phyloP scores from a whole-genome alignment of 108 stramenopile species.

The Skeletonema marinoi region DNA sequence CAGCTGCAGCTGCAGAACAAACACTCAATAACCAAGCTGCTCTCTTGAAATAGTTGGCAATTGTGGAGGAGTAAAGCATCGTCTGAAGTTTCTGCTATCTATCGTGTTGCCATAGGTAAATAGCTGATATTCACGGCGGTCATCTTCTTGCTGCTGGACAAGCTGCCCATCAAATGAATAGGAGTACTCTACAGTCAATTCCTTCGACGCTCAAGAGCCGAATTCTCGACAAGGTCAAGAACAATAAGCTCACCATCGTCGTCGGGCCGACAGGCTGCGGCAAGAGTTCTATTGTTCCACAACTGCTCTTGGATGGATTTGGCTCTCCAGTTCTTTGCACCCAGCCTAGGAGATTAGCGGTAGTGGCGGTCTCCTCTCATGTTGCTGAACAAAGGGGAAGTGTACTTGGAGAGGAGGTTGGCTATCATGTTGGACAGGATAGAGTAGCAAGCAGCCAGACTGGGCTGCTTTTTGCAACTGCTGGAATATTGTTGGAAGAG shows the following conservation, averaged over 20 bases:
- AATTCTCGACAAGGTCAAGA: slow-evolving; percentile 25
- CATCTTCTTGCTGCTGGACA: too few relatives aligned
- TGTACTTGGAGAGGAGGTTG: slow-evolving; percentile 43
- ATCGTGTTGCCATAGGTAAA: too few relatives aligned
- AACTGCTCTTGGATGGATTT: slow-evolving; percentile 34
- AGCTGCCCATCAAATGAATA: neutral
- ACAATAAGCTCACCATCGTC: slow-evolving; percentile 43
- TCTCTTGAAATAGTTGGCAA: too few relatives aligned
- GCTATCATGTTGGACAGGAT: slow-evolving; percentile 57
- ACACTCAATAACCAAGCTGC: too few relatives aligned
- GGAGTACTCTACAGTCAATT: slow-evolving; percentile 3
- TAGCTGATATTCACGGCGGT: too few relatives aligned
- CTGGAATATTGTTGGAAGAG: slow-evolving; percentile 54
- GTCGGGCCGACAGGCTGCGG: slow-evolving; percentile 54
- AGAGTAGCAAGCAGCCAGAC: slow-evolving; percentile 8
- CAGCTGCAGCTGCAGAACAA: too few relatives aligned
- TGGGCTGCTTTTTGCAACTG: slow-evolving; percentile 43
- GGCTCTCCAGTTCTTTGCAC: slow-evolving; percentile 48
- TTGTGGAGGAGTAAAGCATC: too few relatives aligned
- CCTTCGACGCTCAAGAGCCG: slow-evolving; percentile 15
- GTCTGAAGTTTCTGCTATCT: too few relatives aligned
- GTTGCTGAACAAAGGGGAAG: slow-evolving; percentile 36
- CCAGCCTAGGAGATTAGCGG: slow-evolving; percentile 52
- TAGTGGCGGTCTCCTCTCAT: slow-evolving; percentile 45
- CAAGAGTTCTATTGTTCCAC: slow-evolving; percentile 41